Evolutionary conservation across 1,139 yeast genomes (phyloP), one percentile per base, ranked within the genome.

Genomic region (Komagataea norvegica): DNA sequence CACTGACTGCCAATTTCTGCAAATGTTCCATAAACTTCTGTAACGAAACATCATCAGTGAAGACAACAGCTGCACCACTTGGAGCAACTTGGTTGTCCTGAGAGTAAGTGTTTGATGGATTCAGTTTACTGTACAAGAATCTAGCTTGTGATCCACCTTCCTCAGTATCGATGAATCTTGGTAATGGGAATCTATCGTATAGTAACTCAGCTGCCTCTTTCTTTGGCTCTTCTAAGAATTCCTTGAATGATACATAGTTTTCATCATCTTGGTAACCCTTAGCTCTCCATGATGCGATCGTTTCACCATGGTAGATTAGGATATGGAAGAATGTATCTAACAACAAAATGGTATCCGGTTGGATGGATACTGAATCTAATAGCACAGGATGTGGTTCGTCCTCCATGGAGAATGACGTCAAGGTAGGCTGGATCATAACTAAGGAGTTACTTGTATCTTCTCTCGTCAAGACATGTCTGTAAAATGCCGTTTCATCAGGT

Each of bases 111-210:
- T 86, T 86, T 34, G 95, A 82, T 34, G 98, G 97, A 62, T 91
- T 91, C 62, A 91, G 77, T 66, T 87, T 89, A 34, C 96, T 86
- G 59, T 87, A 78, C 64, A 91, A 74, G 73, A 91, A 91, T 68
- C 98, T 81, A 3, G 97, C 97, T 68, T 91, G 98, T 21, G 96
- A 88, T 37, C 96, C 96, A 56, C 97, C 96, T 54, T 88, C 96
- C 59, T 89, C 96, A 39, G 96, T 88, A 54, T 89, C 96, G 52
- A 89, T 87, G 60, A 86, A 91, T 65, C 97, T 78, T 35, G 98
- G 98, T 56, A 91, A 72, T 54, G 98, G 98, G 77, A 87, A 91
- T 62, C 98, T 78, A 58, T 91, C 97, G 25, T 84, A 79, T 56
- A 91, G 76, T 48, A 91, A 70, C 51, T 84, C 89, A 5, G 95